Percentiles rank a stretch among this genome's conserved stretches.
phyloP scores from a whole-genome alignment of 2,329 filamentous ascomycete genomes.

The Leptographium galeiforme region DNA sequence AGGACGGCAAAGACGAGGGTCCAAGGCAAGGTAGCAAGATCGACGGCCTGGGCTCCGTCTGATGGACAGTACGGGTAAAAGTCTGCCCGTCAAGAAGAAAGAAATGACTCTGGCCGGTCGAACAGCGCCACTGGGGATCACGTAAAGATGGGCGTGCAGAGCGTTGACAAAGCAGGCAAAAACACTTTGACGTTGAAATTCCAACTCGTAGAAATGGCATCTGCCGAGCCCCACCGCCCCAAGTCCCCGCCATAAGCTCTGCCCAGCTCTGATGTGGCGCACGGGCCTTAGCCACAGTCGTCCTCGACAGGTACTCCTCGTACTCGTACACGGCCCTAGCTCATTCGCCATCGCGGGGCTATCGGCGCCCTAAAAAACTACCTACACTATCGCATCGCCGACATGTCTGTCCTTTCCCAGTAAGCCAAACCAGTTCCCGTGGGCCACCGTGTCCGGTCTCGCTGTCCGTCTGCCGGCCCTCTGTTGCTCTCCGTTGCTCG shows the following conservation, averaged over 20 bases:
- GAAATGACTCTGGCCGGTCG: too few relatives aligned
- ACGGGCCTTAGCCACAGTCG: not conserved
- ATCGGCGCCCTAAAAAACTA: not conserved
- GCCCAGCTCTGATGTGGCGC: not conserved
- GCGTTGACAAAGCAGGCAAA: not conserved
- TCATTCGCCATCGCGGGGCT: conserved; percentile 2
- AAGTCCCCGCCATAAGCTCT: not conserved
- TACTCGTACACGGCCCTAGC: too few relatives aligned
- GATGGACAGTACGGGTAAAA: too few relatives aligned
- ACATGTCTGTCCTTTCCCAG: not conserved
- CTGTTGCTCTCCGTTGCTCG: not conserved
- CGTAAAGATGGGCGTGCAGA: too few relatives aligned
- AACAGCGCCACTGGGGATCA: too few relatives aligned
- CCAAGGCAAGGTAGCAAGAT: too few relatives aligned
- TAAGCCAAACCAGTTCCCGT: too few relatives aligned
- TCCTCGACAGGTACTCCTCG: too few relatives aligned
- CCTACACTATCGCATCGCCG: not conserved
- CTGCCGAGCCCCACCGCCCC: not conserved
- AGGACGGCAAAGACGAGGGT: too few relatives aligned
- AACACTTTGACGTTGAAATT: not conserved
- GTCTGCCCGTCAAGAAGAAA: too few relatives aligned
- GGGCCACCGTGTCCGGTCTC: not conserved
- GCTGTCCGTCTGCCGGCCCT: not conserved
- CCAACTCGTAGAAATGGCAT: not conserved
- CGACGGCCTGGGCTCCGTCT: too few relatives aligned